Conservation (phyloP, 805 yeast genomes). For the Saccharomyces jurei region DNA sequence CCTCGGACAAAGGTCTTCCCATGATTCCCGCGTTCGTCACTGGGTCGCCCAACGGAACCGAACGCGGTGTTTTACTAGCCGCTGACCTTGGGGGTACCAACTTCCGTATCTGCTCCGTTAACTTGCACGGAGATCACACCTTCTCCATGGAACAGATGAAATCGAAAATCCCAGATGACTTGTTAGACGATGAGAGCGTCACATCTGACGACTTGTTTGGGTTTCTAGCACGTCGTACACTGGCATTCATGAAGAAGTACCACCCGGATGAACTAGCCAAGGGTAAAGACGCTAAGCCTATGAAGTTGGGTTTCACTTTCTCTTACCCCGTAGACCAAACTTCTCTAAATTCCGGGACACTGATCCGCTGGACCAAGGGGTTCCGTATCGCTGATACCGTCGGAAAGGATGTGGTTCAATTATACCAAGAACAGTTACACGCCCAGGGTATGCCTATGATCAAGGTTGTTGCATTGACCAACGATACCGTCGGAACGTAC, state of each 20-base stretch:
- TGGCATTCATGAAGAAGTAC: constrained; percentile 54
- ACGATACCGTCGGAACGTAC: constrained; percentile 93
- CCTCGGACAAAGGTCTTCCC: constrained; percentile 47
- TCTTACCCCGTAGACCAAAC: constrained; percentile 89
- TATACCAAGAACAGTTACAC: constrained; percentile 65
- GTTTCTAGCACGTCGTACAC: constrained; percentile 65
- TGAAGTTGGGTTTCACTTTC: constrained; percentile 87
- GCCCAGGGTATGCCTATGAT: constrained; percentile 47
- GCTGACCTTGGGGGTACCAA: constrained; percentile 96
- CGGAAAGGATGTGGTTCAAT: constrained; percentile 70
- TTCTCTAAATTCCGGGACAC: constrained; percentile 65
- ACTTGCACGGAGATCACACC: constrained; percentile 66
- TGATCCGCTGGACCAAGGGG: constrained; percentile 95
- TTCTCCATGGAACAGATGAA: constrained; percentile 69
- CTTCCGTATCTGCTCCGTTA: constrained; percentile 86
- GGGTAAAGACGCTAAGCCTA: constrained; percentile 23
- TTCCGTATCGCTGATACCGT: constrained; percentile 79
- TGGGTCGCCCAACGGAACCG: constrained; percentile 77
- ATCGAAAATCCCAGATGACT: constrained; percentile 67
- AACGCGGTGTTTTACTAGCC: constrained; percentile 74
- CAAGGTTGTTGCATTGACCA: constrained; percentile 77
- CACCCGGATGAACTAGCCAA: constrained; percentile 40
- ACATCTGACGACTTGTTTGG: constrained; percentile 60
- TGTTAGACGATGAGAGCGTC: constrained; percentile 47
- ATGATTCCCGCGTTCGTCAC: constrained; percentile 94